A percentile compares a stretch with the other conserved stretches of the same genome.
Conservation (phyloP, 2,329 filamentous ascomycete genomes). For the Ophiostoma montium region DNA sequence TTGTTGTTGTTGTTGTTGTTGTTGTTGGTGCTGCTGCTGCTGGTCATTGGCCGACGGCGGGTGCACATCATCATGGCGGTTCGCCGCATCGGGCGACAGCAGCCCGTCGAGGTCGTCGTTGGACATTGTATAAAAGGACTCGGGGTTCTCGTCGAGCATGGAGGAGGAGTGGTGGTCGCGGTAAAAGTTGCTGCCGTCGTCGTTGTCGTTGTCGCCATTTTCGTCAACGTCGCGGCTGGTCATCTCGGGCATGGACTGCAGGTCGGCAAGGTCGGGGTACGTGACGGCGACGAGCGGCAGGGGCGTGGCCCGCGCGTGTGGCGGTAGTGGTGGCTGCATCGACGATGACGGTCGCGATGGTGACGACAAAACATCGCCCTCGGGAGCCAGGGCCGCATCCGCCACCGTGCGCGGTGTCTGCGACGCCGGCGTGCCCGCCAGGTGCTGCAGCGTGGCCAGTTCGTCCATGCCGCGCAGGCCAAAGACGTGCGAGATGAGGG, state of each 20-base stretch:
- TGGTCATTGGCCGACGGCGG: background rate
- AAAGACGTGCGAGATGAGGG: background rate
- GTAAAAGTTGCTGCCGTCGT: background rate
- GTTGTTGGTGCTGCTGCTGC: background rate
- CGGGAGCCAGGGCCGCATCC: background rate
- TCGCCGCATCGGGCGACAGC: background rate
- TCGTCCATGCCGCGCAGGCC: background rate
- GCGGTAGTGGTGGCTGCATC: background rate
- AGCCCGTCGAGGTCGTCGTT: slow-evolving; percentile 7
- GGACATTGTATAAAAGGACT: slow-evolving; percentile 17
- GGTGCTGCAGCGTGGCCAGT: background rate
- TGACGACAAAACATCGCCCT: background rate
- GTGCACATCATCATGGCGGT: background rate
- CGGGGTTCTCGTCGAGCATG: slow-evolving; percentile 13
- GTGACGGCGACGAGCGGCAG: slow-evolving; percentile 13
- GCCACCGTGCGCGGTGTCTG: background rate
- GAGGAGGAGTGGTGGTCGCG: background rate
- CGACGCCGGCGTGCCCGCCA: background rate
- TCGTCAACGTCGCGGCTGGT: slow-evolving; percentile 6
- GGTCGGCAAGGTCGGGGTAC: slow-evolving; percentile 11
- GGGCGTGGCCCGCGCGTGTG: background rate
- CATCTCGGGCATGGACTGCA: slow-evolving; percentile 10
- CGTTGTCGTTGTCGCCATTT: slow-evolving; percentile 4
- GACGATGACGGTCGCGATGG: background rate
- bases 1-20: too few species aligned